Evolutionary conservation across 805 yeast genomes (phyloP), one percentile per base, ranked within the genome.

Genomic region (Candida awuae): DNA sequence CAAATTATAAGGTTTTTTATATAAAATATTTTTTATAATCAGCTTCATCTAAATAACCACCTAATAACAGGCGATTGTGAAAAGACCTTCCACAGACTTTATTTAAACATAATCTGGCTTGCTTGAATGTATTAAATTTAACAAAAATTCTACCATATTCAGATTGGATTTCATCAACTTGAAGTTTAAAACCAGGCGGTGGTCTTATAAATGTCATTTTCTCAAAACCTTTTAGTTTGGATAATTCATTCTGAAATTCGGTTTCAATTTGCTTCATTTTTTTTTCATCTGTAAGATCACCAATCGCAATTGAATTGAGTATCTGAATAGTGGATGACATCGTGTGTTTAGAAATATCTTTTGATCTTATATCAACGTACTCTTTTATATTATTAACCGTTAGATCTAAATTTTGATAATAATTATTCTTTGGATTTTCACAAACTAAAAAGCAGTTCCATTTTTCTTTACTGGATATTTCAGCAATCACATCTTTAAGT

Each of bases 111-210:
- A 58, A 55, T 6, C 62, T 54, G 1, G 94, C 80, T 2, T 61
- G 59, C 2, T 70, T 71, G 2, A 65, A 58, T 10, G 64, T 62
- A 1, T 65, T 67, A 58, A 82, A 87, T 55, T 80, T 75, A 17
- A 84, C 74, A 55, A 68, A 86, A 0, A 86, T 68, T 45, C 75
- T 80, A 0, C 96, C 95, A 34, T 79, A 68, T 6, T 83, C 84
- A 3, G 80, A 39, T 54, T 68, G 63, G 47, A 69, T 50, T 52
- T 74, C 67, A 54, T 70, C 59, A 12, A 45, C 26, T 13, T 49
- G 45, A 2, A 39, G 38, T 37, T 65, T 66, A 51, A 61, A 66
- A 30, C 61, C 64, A 2, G 53, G 50, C 14, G 55, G 44, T 0
- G 79, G 87, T 47, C 70, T 67, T 0, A 92, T 87, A 14, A 86